Evolutionary conservation across 1,284 basidiomycete genomes (phyloP), one percentile per base, ranked within the genome.

Genomic region (Ustilago curta): DNA sequence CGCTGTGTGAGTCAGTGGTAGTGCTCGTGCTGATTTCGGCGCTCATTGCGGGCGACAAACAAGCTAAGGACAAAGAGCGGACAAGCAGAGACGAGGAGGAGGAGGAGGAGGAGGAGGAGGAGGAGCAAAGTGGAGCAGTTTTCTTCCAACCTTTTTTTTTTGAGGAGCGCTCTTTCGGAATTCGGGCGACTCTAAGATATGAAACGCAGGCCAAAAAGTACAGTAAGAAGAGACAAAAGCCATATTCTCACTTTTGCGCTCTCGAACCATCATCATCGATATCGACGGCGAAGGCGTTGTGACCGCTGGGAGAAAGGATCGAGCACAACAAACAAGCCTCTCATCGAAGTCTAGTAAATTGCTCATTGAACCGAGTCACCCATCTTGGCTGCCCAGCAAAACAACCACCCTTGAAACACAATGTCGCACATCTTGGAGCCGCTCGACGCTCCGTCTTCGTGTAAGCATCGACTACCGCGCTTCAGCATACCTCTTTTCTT

Each of bases 371-470:
- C 31, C 31, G 35, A 37, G 35, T n/a, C 35, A 37, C 6, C 35
- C 3, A 37, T 16, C 35, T 37, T 12, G 3, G 14, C 12, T 4
- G 31, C 8, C 11, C 11, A 32, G 8, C 4, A 32, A 32, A 32
- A 32, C 8, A 16, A 40, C 18, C 37, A 14, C 19, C 27, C 27
- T 9, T 8, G 18, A n/a, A n/a, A 25, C 58, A 82, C 61, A 73
- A 97, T 97, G 95, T 90, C 94, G 50, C 91, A 95, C 88, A 91
- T 96, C 77, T 90, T 96, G 53, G 86, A 89, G 32, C 87, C 92
- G 21, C 88, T 97, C 72, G 95, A 97, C 86, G 91, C 94, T 82
- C 94, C 95, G 19, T 97, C 95, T 8, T 94, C 94, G 83, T 97
- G 35, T 37, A 37, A 12, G 35, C 14, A 35, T 35, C 32, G 9